Conservation (phyloP, 441 rosid genomes). For the Populus hybrid region DNA sequence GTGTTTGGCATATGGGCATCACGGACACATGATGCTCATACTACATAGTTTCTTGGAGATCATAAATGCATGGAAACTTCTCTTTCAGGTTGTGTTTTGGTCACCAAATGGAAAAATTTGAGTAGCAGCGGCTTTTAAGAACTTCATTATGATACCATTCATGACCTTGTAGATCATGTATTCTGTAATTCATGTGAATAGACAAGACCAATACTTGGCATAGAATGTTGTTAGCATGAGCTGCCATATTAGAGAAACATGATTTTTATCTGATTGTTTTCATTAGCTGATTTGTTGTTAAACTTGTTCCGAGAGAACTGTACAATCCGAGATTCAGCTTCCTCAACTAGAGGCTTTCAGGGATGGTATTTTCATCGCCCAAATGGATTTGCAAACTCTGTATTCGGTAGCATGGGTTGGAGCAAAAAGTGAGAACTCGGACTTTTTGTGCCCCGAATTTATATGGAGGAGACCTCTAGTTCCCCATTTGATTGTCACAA, state of each 20-base stretch:
- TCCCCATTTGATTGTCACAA: too few species aligned
- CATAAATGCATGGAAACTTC: too few species aligned
- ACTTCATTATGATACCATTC: background rate
- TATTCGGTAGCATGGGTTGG: too few species aligned
- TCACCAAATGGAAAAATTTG: background rate
- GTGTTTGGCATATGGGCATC: conserved; percentile 98
- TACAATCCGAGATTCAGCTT: background rate
- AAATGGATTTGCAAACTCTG: background rate
- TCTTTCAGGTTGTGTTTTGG: background rate
- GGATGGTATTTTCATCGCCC: background rate
- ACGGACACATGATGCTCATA: conserved; percentile 55
- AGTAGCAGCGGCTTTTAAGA: background rate
- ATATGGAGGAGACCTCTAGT: too few species aligned
- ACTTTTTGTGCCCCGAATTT: too few species aligned
- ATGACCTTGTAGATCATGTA: background rate
- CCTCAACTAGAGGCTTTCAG: background rate
- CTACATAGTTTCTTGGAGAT: conserved; percentile 26
- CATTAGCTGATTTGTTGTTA: background rate
- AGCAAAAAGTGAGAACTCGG: too few species aligned
- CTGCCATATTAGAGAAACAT: background rate
- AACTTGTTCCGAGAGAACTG: background rate
- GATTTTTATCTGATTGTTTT: background rate
- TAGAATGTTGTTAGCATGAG: background rate
- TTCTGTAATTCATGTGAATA: background rate
- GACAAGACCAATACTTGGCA: background rate